A percentile compares a stretch with the other conserved stretches of the same genome.
Conservation (phyloP, 805 yeast species). For the Sugiyamaella lignohabitans region DNA sequence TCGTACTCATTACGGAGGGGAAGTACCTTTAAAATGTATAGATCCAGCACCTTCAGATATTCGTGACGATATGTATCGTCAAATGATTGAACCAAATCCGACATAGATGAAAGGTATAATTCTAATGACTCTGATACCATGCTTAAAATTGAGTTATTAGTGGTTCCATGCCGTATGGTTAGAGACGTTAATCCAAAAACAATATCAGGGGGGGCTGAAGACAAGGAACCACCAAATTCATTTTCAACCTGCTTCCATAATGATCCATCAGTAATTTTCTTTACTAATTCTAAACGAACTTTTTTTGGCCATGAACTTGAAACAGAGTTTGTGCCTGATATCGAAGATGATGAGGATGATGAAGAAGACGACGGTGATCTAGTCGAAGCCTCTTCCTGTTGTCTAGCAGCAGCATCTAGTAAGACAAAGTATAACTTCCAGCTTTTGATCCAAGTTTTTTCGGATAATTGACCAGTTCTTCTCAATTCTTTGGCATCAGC, state of each 20-base stretch:
- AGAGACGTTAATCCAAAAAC: constrained; percentile 9
- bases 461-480: constrained; percentile 6
- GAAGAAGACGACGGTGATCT: not conserved
- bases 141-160: not conserved
- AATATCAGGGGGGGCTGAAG: constrained; percentile 8
- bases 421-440: constrained; percentile 21
- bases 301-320: not conserved
- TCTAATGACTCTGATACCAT: constrained; percentile 5
- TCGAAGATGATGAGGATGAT: not conserved
- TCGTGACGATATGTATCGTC: constrained; percentile 1
- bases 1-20: constrained; percentile 16
- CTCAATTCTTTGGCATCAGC: constrained; percentile 1
- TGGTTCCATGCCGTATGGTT: constrained; percentile 2
- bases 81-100: constrained; percentile 1
- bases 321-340: not conserved
- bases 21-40: constrained; percentile 15
- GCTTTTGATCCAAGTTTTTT: constrained; percentile 15
- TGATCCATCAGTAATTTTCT: not conserved
- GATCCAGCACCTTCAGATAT: constrained; percentile 9
- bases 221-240: constrained; percentile 8
- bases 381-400: not conserved
- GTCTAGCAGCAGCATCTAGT: constrained; percentile 13
- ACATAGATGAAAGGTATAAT: constrained; percentile 5
- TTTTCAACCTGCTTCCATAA: constrained; percentile 2
- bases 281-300: not conserved